Conservation (phyloP, 176 grass and related monocot species). For the maize (Zea mays) region DNA sequence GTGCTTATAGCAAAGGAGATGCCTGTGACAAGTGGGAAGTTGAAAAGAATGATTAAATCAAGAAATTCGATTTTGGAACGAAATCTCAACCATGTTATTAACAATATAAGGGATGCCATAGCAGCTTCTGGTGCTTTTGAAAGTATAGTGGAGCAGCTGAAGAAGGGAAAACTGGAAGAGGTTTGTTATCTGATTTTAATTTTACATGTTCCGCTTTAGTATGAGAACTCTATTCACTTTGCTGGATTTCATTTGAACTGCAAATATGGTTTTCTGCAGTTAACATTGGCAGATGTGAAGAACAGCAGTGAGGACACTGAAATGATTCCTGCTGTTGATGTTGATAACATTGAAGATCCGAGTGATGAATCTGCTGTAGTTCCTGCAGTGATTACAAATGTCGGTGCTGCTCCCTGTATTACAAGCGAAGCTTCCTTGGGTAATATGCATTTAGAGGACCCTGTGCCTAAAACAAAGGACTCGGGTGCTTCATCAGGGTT, state of each 20-base stretch:
- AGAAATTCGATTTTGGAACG: constrained; percentile 66
- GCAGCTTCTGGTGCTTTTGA: constrained; percentile 70
- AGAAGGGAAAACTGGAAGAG: constrained; percentile 59
- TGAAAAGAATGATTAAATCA: constrained; percentile 60
- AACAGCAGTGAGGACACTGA: constrained; percentile 28
- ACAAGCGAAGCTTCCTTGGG: constrained; percentile 29
- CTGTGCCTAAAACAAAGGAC: constrained; percentile 25
- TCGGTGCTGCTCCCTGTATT: constrained; percentile 23
- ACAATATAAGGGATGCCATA: constrained; percentile 64
- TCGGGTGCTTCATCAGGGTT: constrained; percentile 23
- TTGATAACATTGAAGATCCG: constrained; percentile 28
- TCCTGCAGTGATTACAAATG: constrained; percentile 38
- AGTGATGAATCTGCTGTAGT: constrained; percentile 39
- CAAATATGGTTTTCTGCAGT: constrained; percentile 43
- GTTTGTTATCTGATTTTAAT: constrained; percentile 36
- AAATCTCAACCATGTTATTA: constrained; percentile 54
- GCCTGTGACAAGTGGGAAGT: constrained; percentile 66
- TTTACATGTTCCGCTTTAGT: constrained; percentile 27
- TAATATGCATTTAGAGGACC: constrained; percentile 40
- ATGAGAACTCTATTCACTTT: constrained; percentile 18
- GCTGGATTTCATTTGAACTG: constrained; percentile 10
- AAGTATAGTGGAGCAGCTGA: constrained; percentile 59
- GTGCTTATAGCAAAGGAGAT: constrained; percentile 73
- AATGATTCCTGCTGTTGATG: constrained; percentile 50
- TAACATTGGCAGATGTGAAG: constrained; percentile 24